Evolutionary conservation across 306 rosid genomes (phyloP).

Genomic region (Castanea mollissima): DNA sequence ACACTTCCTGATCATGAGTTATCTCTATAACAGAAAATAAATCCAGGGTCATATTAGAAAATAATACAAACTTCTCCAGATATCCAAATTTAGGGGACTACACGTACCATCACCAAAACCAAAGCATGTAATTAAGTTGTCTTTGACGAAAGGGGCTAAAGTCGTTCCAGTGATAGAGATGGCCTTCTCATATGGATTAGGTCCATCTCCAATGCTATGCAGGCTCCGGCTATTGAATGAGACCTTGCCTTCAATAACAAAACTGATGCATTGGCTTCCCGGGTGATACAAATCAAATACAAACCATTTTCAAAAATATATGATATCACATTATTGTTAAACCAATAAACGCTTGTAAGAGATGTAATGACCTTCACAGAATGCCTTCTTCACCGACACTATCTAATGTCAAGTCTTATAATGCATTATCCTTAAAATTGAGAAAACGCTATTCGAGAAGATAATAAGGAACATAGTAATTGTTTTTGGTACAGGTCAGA

Average conservation of each 20-base stretch:
- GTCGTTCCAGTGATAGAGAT: conserved; percentile 76
- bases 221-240: conserved; percentile 76
- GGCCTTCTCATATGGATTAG: conserved; percentile 91
- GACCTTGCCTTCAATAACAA: conserved; percentile 3
- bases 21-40: conserved; percentile 46
- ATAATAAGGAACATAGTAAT: no score
- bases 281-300: background rate
- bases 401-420: background rate
- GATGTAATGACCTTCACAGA: background rate
- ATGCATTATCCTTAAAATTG: no score
- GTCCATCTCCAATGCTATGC: conserved; percentile 61
- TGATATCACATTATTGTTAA: background rate
- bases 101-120: conserved; percentile 86
- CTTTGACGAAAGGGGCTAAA: conserved; percentile 86
- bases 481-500: no score
- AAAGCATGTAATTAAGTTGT: conserved; percentile 86
- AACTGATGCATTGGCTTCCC: no score
- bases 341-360: background rate
- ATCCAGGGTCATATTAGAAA: conserved; percentile 7
- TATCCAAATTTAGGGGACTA: conserved; percentile 12
- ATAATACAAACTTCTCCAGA: background rate
- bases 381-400: background rate
- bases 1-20: conserved; percentile 80
- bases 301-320: background rate
- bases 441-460: no score